A percentile compares a stretch with the other conserved stretches of the same genome.
These are phyloP conservation scores for Tuber umbilicatum DNA, from an alignment of 495 filamentous ascomycete species.

Conservation along the genomic window DNA sequence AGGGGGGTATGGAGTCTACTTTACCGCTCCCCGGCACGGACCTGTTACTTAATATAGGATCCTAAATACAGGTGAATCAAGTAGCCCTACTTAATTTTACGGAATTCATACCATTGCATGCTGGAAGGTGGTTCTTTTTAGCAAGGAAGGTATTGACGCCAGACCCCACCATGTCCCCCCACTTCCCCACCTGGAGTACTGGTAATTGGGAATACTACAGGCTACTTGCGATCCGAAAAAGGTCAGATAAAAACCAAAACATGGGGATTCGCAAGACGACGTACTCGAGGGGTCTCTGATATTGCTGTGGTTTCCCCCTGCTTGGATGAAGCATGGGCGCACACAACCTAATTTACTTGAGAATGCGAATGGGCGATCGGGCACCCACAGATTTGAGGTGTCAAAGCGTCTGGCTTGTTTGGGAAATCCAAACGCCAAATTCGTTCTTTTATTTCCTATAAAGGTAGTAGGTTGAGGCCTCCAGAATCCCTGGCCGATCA, in stretches of 20 bases:
- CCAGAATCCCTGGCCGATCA: no score
- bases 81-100: not conserved
- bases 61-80: not conserved
- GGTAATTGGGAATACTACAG: not conserved
- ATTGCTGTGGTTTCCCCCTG: not conserved
- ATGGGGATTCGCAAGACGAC: not conserved
- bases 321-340: not conserved
- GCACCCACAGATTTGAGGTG: no score
- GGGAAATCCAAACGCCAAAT: no score
- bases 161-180: not conserved
- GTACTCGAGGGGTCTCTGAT: not conserved
- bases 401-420: no score
- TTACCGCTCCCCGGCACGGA: not conserved
- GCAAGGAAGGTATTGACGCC: not conserved
- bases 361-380: no score
- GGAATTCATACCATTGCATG: not conserved
- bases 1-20: not conserved
- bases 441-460: no score
- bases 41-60: not conserved
- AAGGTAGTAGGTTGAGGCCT: no score
- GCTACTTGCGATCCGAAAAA: not conserved
- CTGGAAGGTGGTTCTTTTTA: not conserved
- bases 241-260: not conserved
- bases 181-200: not conserved
- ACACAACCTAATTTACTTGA: not conserved